Base-by-base conservation (phyloP, 2,329 filamentous ascomycete species). In the Coniochaeta sp. region DNA sequence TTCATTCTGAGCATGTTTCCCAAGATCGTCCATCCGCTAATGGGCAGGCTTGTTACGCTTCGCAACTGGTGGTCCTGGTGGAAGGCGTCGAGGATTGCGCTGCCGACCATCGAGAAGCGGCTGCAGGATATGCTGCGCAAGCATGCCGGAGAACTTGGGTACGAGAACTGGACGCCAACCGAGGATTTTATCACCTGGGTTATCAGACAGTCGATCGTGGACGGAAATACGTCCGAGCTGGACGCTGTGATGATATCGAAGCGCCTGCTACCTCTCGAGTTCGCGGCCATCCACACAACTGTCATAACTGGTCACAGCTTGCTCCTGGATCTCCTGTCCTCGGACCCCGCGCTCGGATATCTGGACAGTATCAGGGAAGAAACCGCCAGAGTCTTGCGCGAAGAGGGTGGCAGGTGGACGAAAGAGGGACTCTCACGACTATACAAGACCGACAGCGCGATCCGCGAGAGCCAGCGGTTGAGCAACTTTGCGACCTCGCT, bases 161-260 rank as follows among this genome's bases (percentile, higher is more conserved):
- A 74, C 59, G 73, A 77, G 26, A 62, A 69, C 30, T 79, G 74
- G 71, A 65, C 70, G 3, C 74, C 78, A 7, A 80, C 81, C 0
- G 81, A 85, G 55, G 82, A 85, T 70, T 83, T 80, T 64, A 71
- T 86, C 30, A 83, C 79, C 5, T 87, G 83, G 84, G 73, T 76
- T 54, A 82, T 86, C 60, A 75, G 78, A 17, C 74, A 79, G 26
- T 82, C 83, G 17, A 70, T 70, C 36, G 71, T 72, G 0, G 81
- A 84, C 58, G 72, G 72, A 6, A 72, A 72, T 4, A 2, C 59
- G 0, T 65, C 67, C 9, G 81, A 85, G 60, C 73, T 82, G 24
- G 70, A 79, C 26, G 75, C 82, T 0, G 66, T 72, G 2, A 74
- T 75, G 47, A 76, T 86, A 17, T 79, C 81, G 1, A 76, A 79